Conservation (phyloP, 2,329 filamentous ascomycete species). For the Cryphonectria radicalis region DNA sequence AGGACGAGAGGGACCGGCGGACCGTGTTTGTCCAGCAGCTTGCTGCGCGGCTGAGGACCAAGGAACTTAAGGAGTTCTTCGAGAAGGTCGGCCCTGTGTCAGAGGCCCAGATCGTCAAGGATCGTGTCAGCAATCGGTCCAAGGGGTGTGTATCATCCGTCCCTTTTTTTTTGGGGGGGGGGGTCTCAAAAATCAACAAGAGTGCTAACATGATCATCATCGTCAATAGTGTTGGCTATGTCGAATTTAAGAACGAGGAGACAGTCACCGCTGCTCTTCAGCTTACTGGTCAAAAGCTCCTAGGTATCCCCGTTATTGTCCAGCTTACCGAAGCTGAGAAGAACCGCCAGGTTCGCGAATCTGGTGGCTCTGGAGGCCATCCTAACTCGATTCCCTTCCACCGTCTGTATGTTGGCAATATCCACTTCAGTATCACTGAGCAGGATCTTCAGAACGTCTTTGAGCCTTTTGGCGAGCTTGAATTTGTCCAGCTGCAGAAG, state of each 20-base stretch:
- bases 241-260: constrained; percentile 97
- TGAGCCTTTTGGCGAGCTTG: constrained; percentile 94
- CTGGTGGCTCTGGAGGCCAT: constrained; percentile 69
- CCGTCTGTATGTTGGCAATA: constrained; percentile 97
- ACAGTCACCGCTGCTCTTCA: constrained; percentile 92
- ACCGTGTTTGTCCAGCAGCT: constrained; percentile 99
- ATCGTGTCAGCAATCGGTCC: constrained; percentile 92
- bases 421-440: constrained; percentile 99
- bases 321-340: constrained; percentile 99
- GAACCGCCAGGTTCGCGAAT: constrained; percentile 91
- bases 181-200: not conserved
- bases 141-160: constrained; percentile 77
- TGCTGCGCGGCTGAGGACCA: constrained; percentile 87
- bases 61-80: constrained; percentile 93
- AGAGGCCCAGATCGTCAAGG: constrained; percentile 98
- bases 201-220: constrained; percentile 12
- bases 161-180: too few species aligned
- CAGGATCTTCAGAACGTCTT: constrained; percentile 95
- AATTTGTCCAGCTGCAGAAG: constrained; percentile 97
- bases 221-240: constrained; percentile 83
- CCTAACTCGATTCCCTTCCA: constrained; percentile 93
- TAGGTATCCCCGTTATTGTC: constrained; percentile 98
- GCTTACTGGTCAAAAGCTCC: constrained; percentile 96
- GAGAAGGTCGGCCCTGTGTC: constrained; percentile 93
- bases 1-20: constrained; percentile 94